Evolutionary conservation across 208 protist genomes (phyloP), one percentile per base, ranked within the genome.

Genomic region (Trypanosoma scelopori): DNA sequence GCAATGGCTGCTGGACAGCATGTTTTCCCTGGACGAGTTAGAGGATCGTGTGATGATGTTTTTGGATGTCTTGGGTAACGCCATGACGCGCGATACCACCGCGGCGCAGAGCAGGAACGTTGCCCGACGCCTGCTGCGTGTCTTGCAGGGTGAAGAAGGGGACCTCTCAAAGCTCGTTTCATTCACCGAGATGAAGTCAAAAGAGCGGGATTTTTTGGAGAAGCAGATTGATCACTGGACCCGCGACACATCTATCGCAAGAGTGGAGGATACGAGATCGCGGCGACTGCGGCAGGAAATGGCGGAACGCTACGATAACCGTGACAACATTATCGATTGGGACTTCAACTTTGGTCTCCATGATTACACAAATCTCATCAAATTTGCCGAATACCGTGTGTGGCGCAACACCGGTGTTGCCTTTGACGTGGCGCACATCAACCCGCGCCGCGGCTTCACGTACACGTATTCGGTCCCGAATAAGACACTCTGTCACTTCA

Each of bases 251-350:
- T 82, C 87, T 0, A n/a, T 57, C 12, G 78, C 74, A 12, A 65
- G 87, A 59, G 72, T 94, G 35, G 75, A 61, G 22, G 75, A 69
- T 52, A 81, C 91, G 57, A 91, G 92, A 84, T 63, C 55, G 25
- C 37, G 51, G 22, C 87, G 89, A 3, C 57, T 97, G 22, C 87
- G 86, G 16, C 84, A 91, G 52, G 92, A 97, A 52, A 93, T 97
- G 85, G 92, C 89, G 11, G 89, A 97, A 53, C 92, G 92, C 49
- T 97, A 91, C 69, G 92, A 97, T 68, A 93, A 92, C 65, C 84
- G 87, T 43, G 85, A 93, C 74, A 97, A 97, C 66, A 73, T 97
- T 65, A 94, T 97, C 50, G 92, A 97, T 74, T 97, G 92, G 92
- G 92, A 97, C 65, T 97, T 93, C 69, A 85, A 92, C 52, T 94